Conservation (phyloP, 192 early-diverging fungal species). For the Helicostylum pulchrum region DNA sequence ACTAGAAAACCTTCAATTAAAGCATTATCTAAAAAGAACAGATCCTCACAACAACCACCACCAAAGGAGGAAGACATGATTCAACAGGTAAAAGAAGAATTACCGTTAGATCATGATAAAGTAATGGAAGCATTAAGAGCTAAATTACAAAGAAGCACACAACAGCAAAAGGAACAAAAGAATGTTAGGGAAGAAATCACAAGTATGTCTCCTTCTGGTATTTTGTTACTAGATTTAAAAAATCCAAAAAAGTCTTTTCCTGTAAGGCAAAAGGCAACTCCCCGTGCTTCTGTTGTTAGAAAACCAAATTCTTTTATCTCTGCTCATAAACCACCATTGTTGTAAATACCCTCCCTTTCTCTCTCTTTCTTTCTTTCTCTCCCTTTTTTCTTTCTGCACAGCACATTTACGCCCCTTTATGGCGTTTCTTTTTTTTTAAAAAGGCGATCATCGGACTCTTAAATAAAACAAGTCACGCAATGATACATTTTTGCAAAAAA, state of each 20-base stretch:
- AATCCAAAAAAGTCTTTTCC: constrained; percentile 24
- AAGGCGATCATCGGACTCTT: too few relatives aligned
- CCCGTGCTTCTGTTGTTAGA: constrained; percentile 13
- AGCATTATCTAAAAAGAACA: constrained; percentile 26
- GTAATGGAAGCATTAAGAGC: constrained; percentile 36
- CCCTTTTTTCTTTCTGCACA: too few relatives aligned
- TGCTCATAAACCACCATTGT: constrained; percentile 19
- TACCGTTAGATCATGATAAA: constrained; percentile 27
- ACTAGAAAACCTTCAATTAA: constrained; percentile 1
- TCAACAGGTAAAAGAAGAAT: not conserved
- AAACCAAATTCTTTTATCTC: constrained; percentile 17
- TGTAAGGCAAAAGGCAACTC: constrained; percentile 3
- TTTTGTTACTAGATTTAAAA: constrained; percentile 29
- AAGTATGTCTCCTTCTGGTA: constrained; percentile 26
- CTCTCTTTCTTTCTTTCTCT: not conserved
- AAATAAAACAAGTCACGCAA: too few relatives aligned
- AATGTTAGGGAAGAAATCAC: constrained; percentile 3
- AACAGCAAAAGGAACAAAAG: constrained; percentile 3
- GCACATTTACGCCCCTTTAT: too few relatives aligned
- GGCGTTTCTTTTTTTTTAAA: too few relatives aligned
- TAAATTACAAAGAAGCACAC: constrained; percentile 25
- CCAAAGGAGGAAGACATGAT: not conserved
- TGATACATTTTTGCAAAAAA: not conserved
- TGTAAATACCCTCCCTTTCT: constrained; percentile 12
- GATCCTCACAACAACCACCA: constrained; percentile 1